Base-by-base conservation (phyloP, 805 yeast species). In the Komagataella pastoris region DNA sequence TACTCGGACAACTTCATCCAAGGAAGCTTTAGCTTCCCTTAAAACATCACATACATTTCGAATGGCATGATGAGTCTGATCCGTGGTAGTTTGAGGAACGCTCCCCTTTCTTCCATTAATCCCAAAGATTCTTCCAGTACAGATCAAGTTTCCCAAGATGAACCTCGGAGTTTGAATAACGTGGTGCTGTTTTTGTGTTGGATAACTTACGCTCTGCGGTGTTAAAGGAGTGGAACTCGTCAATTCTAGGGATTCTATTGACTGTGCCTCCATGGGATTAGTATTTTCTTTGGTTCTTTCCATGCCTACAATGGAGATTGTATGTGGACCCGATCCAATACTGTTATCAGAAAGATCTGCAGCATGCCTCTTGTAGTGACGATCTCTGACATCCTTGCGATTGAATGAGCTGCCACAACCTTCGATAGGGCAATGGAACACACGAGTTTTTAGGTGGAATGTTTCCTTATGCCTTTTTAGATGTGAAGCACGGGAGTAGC, bases 401-500 rank as follows among this genome's bases (percentile, higher is more conserved):
- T 77, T 81, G 63, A 79, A 80, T 1, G 75, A 69, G 57, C 73
- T 75, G 1, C 73, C 70, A 58, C 86, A 80, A 3, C 69, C 68
- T 12, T 72, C 69, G 40, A 30, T 30, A 30, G 40, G 40, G 61
- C 70, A 70, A 0, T 61, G 58, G 61, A 85, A 80, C 14, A 63
- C 66, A 58, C 69, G 75, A 12, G 73, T 74, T 48, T 70, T 56
- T 51, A 65, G 61, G 55, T 80, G 86, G 8, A 30, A 30, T 58
- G 76, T 79, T 43, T 73, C 65, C 57, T 73, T 72, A 57, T 80
- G 86, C 47, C 85, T 64, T 2, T 79, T 67, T 6, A 80, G 62
- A 61, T 80, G 85, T 59, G 80, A 85, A 1, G 80, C 73, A 48
- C 85, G 60, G 14, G 78, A 69, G 56, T 80, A 80, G 3, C 72